A percentile compares a stretch with the other conserved stretches of the same genome.
These are phyloP conservation scores for Penicillium samsonianum DNA, from an alignment of 495 filamentous ascomycete genomes.

Conservation along the genomic window DNA sequence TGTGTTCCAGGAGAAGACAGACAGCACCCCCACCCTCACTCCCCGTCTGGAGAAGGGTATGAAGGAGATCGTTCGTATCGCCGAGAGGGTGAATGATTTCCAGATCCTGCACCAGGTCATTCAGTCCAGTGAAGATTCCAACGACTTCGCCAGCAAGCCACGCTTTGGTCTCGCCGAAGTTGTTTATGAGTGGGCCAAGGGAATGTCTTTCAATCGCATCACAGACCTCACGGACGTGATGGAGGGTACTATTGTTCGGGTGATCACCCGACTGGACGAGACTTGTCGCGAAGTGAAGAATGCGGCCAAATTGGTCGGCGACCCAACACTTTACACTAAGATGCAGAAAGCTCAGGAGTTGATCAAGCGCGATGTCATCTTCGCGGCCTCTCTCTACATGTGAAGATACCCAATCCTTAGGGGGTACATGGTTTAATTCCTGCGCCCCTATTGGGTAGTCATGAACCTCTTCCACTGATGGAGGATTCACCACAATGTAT, in stretches of 20 bases:
- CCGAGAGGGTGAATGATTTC: slow-evolving; percentile 84
- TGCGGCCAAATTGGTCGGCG: slow-evolving; percentile 93
- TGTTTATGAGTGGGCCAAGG: slow-evolving; percentile 96
- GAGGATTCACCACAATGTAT: background rate
- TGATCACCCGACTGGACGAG: slow-evolving; percentile 90
- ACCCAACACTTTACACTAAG: slow-evolving; percentile 88
- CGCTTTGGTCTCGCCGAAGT: slow-evolving; percentile 95
- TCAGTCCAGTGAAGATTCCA: slow-evolving; percentile 81
- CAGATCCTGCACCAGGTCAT: slow-evolving; percentile 90
- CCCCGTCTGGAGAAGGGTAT: slow-evolving; percentile 79
- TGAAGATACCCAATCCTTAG: slow-evolving; percentile 19
- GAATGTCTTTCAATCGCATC: slow-evolving; percentile 98
- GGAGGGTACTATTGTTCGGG: slow-evolving; percentile 93
- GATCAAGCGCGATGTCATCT: slow-evolving; percentile 94
- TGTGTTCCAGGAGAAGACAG: slow-evolving; percentile 98
- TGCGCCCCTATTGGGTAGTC: background rate
- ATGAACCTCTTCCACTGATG: background rate
- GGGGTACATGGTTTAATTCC: background rate
- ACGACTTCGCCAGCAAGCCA: slow-evolving; percentile 84
- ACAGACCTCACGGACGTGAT: slow-evolving; percentile 95
- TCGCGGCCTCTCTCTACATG: slow-evolving; percentile 85
- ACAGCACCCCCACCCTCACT: slow-evolving; percentile 79
- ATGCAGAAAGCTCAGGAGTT: slow-evolving; percentile 96
- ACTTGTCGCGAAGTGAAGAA: slow-evolving; percentile 97
- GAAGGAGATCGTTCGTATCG: slow-evolving; percentile 81